These are phyloP conservation scores for Copromyces sp. DNA, from an alignment of 495 filamentous ascomycete species.

Conservation along the genomic window DNA sequence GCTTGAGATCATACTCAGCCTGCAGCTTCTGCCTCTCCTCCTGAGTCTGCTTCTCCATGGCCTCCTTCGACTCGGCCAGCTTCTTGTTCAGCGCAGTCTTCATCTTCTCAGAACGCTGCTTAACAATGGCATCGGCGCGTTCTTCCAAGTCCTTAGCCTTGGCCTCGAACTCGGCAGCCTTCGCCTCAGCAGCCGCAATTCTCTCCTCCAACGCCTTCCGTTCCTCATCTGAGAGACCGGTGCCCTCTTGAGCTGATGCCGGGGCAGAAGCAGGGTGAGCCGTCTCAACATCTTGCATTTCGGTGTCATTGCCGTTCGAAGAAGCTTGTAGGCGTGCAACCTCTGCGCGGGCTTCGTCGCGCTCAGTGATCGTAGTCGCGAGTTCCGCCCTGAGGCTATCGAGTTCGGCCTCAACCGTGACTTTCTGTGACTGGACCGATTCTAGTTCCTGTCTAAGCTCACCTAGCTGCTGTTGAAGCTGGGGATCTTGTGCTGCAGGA, in stretches of 20 bases:
- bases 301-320: slow-evolving; percentile 21
- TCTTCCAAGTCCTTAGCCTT: slow-evolving; percentile 46
- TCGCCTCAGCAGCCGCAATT: slow-evolving; percentile 34
- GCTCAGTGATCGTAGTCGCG: slow-evolving; percentile 30
- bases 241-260: background rate
- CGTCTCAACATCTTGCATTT: slow-evolving; percentile 26
- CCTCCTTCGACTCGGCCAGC: slow-evolving; percentile 51
- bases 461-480: slow-evolving; percentile 65
- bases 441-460: slow-evolving; percentile 28
- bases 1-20: slow-evolving; percentile 52
- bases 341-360: slow-evolving; percentile 37
- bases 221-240: slow-evolving; percentile 37
- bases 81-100: slow-evolving; percentile 61
- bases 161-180: slow-evolving; percentile 45
- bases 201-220: slow-evolving; percentile 42
- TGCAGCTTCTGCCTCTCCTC: slow-evolving; percentile 47
- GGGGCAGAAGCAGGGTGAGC: slow-evolving; percentile 16
- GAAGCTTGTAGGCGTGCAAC: slow-evolving; percentile 26
- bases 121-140: slow-evolving; percentile 43
- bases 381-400: slow-evolving; percentile 35
- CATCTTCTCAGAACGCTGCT: slow-evolving; percentile 60
- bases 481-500: slow-evolving; percentile 23
- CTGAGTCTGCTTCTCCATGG: slow-evolving; percentile 29
- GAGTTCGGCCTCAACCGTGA: slow-evolving; percentile 33
- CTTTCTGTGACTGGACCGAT: slow-evolving; percentile 30